These are phyloP conservation scores for Cymbopogon flexuosus DNA, from an alignment of 202 grass and related monocot genomes.

Conservation along the genomic window DNA sequence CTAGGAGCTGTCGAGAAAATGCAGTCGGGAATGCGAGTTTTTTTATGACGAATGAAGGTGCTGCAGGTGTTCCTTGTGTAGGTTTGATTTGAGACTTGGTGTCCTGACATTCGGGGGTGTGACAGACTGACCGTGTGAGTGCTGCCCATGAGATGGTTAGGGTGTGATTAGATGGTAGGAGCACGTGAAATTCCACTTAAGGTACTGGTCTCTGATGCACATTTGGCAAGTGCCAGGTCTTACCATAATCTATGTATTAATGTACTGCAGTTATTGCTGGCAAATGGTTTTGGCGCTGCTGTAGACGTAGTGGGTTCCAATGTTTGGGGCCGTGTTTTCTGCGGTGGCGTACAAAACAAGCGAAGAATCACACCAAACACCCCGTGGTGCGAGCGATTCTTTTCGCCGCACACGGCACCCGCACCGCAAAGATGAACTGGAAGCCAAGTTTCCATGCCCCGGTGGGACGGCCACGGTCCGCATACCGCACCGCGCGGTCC, in stretches of 20 bases:
- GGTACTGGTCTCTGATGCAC: not conserved
- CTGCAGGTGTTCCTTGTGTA: not conserved
- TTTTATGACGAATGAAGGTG: not conserved
- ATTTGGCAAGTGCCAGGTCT: not conserved
- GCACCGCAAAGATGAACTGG: too few species aligned
- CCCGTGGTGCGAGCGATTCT: too few species aligned
- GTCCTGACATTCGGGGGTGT: not conserved
- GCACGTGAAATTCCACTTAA: not conserved
- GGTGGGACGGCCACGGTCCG: too few species aligned
- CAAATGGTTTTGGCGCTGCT: not conserved
- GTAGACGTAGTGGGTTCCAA: not conserved
- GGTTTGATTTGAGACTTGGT: not conserved
- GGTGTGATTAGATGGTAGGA: not conserved
- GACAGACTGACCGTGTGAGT: not conserved
- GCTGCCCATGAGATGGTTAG: not conserved
- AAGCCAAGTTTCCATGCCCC: too few species aligned
- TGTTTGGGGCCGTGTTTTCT: too few species aligned
- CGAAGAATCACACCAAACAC: too few species aligned
- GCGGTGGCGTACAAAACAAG: too few species aligned
- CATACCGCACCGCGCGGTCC: too few species aligned
- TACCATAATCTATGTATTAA: not conserved
- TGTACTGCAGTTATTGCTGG: not conserved
- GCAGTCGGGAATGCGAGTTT: not conserved
- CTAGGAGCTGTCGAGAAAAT: not conserved
- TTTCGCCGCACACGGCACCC: too few species aligned